These are phyloP conservation scores for Quercus rubra DNA, from an alignment of 306 rosid species.

Conservation along the genomic window DNA sequence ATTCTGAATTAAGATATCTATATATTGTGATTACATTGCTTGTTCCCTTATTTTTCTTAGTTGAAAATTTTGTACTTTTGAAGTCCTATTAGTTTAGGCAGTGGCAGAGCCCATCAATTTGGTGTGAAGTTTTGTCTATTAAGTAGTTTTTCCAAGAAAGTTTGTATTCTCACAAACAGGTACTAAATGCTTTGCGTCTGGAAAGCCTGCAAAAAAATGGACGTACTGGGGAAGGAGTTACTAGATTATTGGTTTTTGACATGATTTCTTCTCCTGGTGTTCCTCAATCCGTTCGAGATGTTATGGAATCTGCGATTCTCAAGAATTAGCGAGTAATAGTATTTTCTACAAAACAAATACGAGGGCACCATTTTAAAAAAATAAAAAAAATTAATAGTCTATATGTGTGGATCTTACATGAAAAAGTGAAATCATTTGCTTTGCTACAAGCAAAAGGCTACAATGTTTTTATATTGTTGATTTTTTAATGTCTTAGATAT, in stretches of 20 bases:
- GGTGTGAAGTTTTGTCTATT: too few relatives aligned
- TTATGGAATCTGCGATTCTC: background rate
- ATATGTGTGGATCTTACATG: background rate
- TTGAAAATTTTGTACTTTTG: too few relatives aligned
- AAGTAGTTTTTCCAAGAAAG: too few relatives aligned
- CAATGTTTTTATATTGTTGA: background rate
- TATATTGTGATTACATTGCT: too few relatives aligned
- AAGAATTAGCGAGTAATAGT: background rate
- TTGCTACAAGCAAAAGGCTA: background rate
- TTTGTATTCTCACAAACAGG: too few relatives aligned
- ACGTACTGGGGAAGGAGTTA: constrained; percentile 94
- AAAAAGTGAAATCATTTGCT: background rate
- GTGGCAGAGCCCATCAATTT: too few relatives aligned
- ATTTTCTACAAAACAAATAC: background rate
- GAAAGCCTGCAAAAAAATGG: constrained; percentile 85
- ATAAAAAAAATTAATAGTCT: background rate
- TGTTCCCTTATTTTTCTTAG: too few relatives aligned
- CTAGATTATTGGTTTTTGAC: constrained; percentile 29
- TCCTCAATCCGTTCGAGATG: background rate
- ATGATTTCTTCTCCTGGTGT: background rate
- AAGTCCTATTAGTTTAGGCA: too few relatives aligned
- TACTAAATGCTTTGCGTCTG: constrained; percentile 81
- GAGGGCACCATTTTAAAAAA: background rate
- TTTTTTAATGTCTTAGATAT: background rate
- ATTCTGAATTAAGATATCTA: too few relatives aligned